phyloP scores from a whole-genome alignment of 345 rosid genomes.

The Eucalyptus sp. region DNA sequence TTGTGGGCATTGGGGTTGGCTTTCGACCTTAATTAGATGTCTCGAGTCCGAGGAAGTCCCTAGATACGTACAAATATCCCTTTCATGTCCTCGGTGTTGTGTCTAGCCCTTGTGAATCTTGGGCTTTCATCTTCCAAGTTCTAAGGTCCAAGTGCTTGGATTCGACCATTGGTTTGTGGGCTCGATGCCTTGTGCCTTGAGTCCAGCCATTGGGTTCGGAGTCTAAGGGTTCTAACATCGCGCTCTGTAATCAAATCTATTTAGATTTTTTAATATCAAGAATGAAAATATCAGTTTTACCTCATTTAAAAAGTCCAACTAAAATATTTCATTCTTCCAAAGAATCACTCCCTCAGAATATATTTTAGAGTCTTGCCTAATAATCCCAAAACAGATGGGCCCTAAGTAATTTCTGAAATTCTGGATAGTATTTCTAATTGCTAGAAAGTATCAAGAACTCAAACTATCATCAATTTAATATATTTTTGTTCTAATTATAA shows the following conservation, averaged over 20 bases:
- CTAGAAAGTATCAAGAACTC: too few species aligned
- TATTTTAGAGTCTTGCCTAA: not conserved
- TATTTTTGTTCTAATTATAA: too few species aligned
- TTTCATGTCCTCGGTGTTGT: not conserved
- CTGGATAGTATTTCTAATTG: not conserved
- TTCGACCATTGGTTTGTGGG: too few species aligned
- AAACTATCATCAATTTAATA: too few species aligned
- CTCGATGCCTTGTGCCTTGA: not conserved
- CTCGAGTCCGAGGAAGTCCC: not conserved
- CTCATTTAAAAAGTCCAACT: not conserved
- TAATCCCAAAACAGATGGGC: not conserved
- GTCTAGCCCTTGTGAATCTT: not conserved
- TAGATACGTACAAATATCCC: not conserved
- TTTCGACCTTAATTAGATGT: too few species aligned
- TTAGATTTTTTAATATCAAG: not conserved
- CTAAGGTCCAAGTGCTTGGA: not conserved
- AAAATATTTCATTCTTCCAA: too few species aligned
- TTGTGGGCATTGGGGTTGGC: not conserved
- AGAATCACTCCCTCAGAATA: too few species aligned
- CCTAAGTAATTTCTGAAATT: not conserved
- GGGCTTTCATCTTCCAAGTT: not conserved
- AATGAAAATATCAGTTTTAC: too few species aligned
- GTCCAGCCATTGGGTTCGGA: fast-evolving
- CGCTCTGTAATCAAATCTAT: fast-evolving
- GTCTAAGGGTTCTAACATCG: fast-evolving